Conservation (phyloP, 2,329 filamentous ascomycete species). For the Cordyceps farinosa region DNA sequence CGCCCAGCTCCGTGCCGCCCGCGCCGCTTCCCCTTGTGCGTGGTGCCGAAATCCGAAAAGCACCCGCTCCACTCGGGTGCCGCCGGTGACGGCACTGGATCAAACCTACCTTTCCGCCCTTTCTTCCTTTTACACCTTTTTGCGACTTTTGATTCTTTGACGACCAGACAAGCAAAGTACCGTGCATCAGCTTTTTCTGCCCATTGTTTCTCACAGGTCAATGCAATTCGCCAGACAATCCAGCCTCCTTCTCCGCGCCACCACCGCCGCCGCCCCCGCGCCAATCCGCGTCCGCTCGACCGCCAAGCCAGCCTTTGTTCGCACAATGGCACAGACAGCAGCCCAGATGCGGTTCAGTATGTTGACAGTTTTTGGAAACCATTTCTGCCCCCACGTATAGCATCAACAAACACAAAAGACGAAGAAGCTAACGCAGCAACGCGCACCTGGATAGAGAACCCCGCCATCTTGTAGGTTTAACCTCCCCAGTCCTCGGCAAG, state of each 20-base stretch:
- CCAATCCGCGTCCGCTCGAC: not conserved
- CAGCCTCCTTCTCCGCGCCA: not conserved
- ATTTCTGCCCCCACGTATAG: not conserved
- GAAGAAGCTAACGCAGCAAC: not conserved
- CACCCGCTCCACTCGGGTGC: not conserved
- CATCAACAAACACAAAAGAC: not conserved
- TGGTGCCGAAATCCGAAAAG: constrained; percentile 5
- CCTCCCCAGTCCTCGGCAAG: not conserved
- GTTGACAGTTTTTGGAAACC: constrained; percentile 19
- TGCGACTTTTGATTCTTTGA: too few relatives aligned
- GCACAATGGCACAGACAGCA: constrained; percentile 22
- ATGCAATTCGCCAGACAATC: not conserved
- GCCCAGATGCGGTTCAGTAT: constrained; percentile 34
- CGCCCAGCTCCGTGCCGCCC: not conserved
- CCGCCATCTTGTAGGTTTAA: constrained; percentile 46
- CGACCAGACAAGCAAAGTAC: too few relatives aligned
- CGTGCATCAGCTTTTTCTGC: too few relatives aligned
- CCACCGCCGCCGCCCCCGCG: not conserved
- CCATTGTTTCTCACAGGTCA: not conserved
- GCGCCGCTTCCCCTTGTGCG: not conserved
- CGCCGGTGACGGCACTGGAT: constrained; percentile 2
- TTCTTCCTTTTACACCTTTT: too few relatives aligned
- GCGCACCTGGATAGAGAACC: constrained; percentile 37
- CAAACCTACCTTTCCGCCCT: not conserved
- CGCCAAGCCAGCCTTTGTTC: not conserved